Percentiles rank a stretch among this genome's conserved stretches.
phyloP scores from a whole-genome alignment of 352 stramenopile genomes.

The Phytophthora meadii region DNA sequence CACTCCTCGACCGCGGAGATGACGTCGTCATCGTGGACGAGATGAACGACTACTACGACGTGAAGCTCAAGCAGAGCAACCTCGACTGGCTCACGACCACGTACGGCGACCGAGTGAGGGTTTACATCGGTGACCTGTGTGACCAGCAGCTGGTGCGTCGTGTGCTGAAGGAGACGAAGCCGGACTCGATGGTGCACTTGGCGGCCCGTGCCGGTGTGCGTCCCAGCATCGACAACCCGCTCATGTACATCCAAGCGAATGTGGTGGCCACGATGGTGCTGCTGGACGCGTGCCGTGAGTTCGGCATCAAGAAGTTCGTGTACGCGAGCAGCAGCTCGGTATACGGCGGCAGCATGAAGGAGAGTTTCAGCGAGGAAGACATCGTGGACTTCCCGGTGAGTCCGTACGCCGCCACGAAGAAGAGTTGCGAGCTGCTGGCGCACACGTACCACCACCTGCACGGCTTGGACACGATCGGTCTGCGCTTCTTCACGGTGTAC shows the following conservation, averaged over 20 bases:
- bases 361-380: conserved; percentile 91
- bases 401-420: conserved; percentile 98
- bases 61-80: conserved; percentile 97
- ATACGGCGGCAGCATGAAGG: conserved; percentile 94
- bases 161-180: conserved; percentile 90
- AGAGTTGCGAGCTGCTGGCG: conserved; percentile 96
- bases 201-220: conserved; percentile 96
- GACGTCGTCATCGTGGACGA: conserved; percentile 97
- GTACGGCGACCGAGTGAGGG: conserved; percentile 64
- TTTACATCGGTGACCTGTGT: conserved; percentile 95
- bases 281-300: conserved; percentile 92
- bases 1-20: conserved; percentile 87
- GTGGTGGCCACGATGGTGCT: conserved; percentile 94
- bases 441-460: conserved; percentile 98
- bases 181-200: conserved; percentile 94
- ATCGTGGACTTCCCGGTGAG: conserved; percentile 95
- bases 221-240: conserved; percentile 97
- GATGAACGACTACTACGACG: conserved; percentile 99
- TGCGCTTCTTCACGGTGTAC: conserved; percentile 99
- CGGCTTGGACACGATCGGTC: conserved; percentile 92
- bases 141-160: conserved; percentile 91
- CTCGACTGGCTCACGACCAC: conserved; percentile 80
- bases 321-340: conserved; percentile 96
- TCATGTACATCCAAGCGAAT: conserved; percentile 98
- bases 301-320: conserved; percentile 94